Evolutionary conservation across 2,329 filamentous ascomycete genomes (phyloP).

Genomic region (Penicillium concentricum): DNA sequence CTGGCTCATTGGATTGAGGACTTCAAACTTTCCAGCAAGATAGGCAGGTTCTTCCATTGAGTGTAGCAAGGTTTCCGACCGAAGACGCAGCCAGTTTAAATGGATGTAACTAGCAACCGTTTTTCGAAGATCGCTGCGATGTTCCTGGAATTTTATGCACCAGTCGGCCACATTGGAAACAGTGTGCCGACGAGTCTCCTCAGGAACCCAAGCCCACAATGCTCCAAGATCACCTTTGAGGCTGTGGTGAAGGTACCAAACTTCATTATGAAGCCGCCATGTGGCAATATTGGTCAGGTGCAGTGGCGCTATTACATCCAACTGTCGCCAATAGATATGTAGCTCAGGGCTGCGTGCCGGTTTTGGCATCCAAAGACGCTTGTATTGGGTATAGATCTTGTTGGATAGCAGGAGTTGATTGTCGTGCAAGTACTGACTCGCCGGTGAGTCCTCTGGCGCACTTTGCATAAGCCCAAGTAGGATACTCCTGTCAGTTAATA

Average conservation of each 20-base stretch:
- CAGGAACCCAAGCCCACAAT: conserved; percentile 4
- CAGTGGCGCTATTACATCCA: conserved; percentile 27
- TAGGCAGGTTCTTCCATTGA: conserved; percentile 13
- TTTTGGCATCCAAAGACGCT: conserved; percentile 5
- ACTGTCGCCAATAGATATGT: conserved; percentile 28
- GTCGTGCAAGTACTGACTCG: background rate
- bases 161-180: background rate
- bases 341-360: conserved; percentile 1
- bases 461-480: background rate
- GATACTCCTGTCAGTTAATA: background rate
- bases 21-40: conserved; percentile 16
- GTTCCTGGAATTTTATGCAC: background rate
- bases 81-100: conserved; percentile 27
- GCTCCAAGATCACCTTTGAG: conserved; percentile 5
- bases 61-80: conserved; percentile 20
- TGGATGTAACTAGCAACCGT: conserved; percentile 7
- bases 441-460: background rate
- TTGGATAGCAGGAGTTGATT: background rate
- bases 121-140: conserved; percentile 7
- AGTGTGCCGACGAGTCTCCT: background rate
- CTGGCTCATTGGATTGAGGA: conserved; percentile 23
- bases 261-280: conserved; percentile 9
- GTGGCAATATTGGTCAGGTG: background rate
- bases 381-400: conserved; percentile 2
- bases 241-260: conserved; percentile 9